These are phyloP conservation scores for Malus hybrid DNA, from an alignment of 331 rosid species.

Conservation along the genomic window DNA sequence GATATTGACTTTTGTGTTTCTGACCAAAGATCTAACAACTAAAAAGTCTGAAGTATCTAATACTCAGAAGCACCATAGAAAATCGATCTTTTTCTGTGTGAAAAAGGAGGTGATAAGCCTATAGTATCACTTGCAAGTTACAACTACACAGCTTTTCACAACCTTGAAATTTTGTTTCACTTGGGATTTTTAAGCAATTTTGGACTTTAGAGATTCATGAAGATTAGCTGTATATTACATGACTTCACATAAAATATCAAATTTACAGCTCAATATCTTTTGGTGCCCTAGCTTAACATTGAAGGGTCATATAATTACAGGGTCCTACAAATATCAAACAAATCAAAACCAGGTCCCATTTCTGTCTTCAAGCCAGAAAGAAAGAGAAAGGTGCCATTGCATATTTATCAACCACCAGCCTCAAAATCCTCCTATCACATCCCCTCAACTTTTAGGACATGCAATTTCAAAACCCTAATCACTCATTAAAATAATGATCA, in stretches of 20 bases:
- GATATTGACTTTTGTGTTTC: background rate
- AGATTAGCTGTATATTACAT: background rate
- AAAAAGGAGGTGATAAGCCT: background rate
- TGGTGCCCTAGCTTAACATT: background rate
- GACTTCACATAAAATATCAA: background rate
- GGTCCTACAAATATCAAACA: constrained; percentile 9
- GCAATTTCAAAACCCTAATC: background rate
- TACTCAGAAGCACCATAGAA: background rate
- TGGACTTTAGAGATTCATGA: background rate
- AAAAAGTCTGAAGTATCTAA: background rate
- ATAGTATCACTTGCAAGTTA: background rate
- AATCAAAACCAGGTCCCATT: constrained; percentile 6
- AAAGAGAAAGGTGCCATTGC: background rate
- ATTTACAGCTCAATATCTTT: background rate
- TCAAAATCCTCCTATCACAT: background rate
- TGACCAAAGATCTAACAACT: background rate
- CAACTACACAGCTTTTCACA: background rate
- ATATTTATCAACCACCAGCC: background rate
- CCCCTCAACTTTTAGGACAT: constrained; percentile 9
- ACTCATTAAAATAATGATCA: background rate
- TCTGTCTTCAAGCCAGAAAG: background rate
- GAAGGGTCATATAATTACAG: background rate
- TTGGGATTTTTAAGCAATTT: background rate
- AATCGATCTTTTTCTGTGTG: background rate
- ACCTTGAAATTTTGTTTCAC: background rate